Base-by-base conservation (phyloP, 306 rosid species). In the Delonix regia region DNA sequence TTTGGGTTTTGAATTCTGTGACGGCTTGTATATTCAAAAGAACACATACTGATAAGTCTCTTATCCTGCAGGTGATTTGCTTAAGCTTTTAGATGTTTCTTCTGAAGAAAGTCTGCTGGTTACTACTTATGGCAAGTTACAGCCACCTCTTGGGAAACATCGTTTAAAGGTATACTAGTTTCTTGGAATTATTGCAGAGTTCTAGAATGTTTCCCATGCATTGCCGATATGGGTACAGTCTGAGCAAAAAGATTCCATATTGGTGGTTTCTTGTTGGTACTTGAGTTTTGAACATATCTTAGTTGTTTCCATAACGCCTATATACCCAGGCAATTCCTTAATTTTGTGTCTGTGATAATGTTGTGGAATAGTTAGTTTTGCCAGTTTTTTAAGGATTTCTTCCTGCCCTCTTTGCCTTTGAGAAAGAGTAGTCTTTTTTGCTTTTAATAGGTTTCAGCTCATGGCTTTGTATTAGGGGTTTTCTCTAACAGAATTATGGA, bases 91-190 rank as follows among this genome's bases (percentile, higher is more conserved):
- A 83, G 93, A 93, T 53, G 65, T 91, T 85, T 93, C 98, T 21
- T 90, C 97, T 21, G 79, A 81, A 16, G 98, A 91, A 78, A 83
- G 80, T 83, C 55, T 70, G 14, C 82, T 96, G 90, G 69, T 86
- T 52, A 96, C 99, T 84, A 91, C 99, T 64, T 96, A 86, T 81
- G 99, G 99, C 69, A 91, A 93, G 89, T 84, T 96, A 79, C 94
- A 90, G 83, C 99, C 99, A 25, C 97, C 99, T 76, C 97, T 96
- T 53, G 98, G 99, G 75, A 96, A 93, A 81, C 99, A 93, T 77
- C 97, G 99, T 42, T 83, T 96, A 71, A 96, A 96, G 99, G 99
- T 96, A 81, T 75, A 39, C 77, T 78, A 38, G 27, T 38, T 81
- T 44, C 69, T 75, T 60, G 59, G 64, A 76, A 8, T 59, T 41